A percentile compares a stretch with the other conserved stretches of the same genome.
phyloP scores from a whole-genome alignment of 371 early-diverging fungal genomes.

The Neoconidiobolus thromboides region DNA sequence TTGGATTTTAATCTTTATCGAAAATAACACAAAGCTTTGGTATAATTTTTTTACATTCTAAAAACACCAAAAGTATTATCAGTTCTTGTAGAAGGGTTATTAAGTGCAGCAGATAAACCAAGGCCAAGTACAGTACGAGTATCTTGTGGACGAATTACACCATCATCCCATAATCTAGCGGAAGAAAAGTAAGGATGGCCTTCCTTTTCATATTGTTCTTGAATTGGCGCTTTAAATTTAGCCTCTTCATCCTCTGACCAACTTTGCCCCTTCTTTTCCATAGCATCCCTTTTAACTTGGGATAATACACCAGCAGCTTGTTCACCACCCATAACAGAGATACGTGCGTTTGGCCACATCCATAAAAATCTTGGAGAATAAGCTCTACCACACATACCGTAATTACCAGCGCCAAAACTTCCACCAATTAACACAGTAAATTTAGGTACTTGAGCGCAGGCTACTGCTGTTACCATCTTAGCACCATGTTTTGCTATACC shows the following conservation, averaged over 20 bases:
- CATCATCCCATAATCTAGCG: constrained; percentile 92
- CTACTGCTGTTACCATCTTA: constrained; percentile 92
- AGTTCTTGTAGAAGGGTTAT: constrained; percentile 45
- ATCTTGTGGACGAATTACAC: constrained; percentile 82
- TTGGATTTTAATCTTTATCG: too few relatives aligned
- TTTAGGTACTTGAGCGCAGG: constrained; percentile 84
- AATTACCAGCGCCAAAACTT: constrained; percentile 88
- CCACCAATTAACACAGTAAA: constrained; percentile 87
- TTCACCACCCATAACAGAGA: constrained; percentile 97
- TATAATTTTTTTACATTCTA: constrained; percentile 57
- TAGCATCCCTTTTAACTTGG: constrained; percentile 70
- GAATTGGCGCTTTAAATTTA: constrained; percentile 71
- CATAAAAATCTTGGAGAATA: constrained; percentile 86
- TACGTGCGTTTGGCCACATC: constrained; percentile 93
- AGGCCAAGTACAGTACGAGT: constrained; percentile 79
- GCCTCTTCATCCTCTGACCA: constrained; percentile 57
- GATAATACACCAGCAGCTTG: constrained; percentile 91
- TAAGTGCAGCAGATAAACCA: constrained; percentile 64
- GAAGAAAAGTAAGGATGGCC: constrained; percentile 89
- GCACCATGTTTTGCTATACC: constrained; percentile 98
- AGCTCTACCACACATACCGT: constrained; percentile 97
- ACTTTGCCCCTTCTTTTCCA: constrained; percentile 54
- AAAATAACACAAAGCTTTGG: too few relatives aligned
- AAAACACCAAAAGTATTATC: constrained; percentile 70
- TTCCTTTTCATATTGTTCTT: constrained; percentile 75